Conservation (phyloP, 176 grass and related monocot species). For the Raddia guianensis region DNA sequence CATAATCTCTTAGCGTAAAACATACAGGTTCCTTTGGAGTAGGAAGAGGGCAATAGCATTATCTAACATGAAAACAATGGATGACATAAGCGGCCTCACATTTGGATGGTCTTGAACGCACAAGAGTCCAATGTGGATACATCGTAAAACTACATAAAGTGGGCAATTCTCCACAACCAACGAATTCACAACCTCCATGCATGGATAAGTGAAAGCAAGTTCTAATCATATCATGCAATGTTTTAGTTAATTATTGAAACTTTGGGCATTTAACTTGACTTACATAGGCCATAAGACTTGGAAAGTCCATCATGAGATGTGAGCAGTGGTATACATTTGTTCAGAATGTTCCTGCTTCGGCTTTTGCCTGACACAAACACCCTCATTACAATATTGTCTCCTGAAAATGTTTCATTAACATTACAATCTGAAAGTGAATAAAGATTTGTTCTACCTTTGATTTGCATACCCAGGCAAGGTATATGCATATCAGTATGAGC, state of each 20-base stretch:
- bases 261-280: background rate
- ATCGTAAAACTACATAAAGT: conserved; percentile 39
- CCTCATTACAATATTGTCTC: conserved; percentile 3
- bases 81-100: conserved; percentile 60
- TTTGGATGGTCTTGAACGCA: conserved; percentile 54
- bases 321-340: background rate
- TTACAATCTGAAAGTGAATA: background rate
- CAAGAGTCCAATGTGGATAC: conserved; percentile 48
- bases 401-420: background rate
- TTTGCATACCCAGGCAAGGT: conserved; percentile 30
- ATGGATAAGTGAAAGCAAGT: conserved; percentile 13
- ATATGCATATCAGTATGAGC: conserved; percentile 17
- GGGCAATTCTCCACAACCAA: background rate
- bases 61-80: conserved; percentile 46
- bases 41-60: conserved; percentile 1
- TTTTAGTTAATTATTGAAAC: background rate
- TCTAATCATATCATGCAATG: background rate
- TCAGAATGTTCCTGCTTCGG: conserved; percentile 21
- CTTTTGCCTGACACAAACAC: conserved; percentile 12
- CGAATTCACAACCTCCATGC: conserved; percentile 49
- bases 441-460: conserved; percentile 34
- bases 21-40: conserved; percentile 36
- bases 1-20: conserved; percentile 24
- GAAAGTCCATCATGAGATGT: background rate
- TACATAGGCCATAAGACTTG: conserved; percentile 50